Base-by-base conservation (phyloP, 106 monocot genomes). In the Hemerocallis citrina region DNA sequence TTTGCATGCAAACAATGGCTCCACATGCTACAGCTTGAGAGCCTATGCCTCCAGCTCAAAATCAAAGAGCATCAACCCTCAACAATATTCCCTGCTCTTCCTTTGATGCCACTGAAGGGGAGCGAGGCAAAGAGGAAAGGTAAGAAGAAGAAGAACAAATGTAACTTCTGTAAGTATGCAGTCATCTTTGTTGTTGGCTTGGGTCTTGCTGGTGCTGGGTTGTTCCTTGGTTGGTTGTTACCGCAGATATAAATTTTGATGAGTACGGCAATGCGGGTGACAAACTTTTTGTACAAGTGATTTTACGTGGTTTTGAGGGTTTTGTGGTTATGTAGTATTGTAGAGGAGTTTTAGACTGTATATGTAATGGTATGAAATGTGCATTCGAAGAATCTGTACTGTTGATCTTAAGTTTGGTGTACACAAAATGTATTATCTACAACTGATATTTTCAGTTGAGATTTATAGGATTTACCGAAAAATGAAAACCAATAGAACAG, bases 1-100 rank as follows among this genome's bases (percentile, higher is more conserved):
- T 89, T 89, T 52, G 89, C 89, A 4, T 86, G 82, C 71, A 95
- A 89, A 60, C 89, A 95, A 33, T 95, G 94, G 94, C 19, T 95
- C 31, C 74, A 71, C 9, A 75, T 95, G 52, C 48, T 95, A 38
- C 89, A 95, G 66, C 49, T 89, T 17, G 94, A 95, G 71, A 86
- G 61, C 55, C 50, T 95, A 5, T 83, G 64, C 44, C 83, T 89
- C 31, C 89, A 86, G 68, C 81, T 86, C 42, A 83, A 59, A 65
- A 60, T 86, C 23, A 78, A 81, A 41, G 85, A 95, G 3, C 70
- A 89, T 7, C 85, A 82, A 48, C 65, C 77, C 10, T 61, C 82
- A n/a, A 55, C 71, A 0, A 30, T 91, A 13, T 59, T 89, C 21
- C 81, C 88, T 28, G 56, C 50, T 7, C 67, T 80, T 28, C 79